Conservation (phyloP, 352 stramenopile genomes). For the Phytophthora podocarpi region DNA sequence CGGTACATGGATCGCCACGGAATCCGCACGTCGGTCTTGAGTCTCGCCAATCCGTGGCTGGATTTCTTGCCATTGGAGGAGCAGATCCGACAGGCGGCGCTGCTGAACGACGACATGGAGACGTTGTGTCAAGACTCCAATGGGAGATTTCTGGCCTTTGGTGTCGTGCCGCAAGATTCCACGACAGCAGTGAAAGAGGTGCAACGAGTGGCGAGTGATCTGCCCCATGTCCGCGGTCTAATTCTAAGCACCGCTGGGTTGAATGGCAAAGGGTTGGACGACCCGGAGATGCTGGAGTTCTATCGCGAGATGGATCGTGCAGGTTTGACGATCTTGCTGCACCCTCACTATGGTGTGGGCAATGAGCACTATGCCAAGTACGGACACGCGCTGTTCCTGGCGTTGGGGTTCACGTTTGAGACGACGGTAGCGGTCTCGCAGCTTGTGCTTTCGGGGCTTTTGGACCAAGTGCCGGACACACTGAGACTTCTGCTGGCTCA, state of each 20-base stretch:
- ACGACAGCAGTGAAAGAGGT: conserved; percentile 45
- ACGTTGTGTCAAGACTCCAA: conserved; percentile 44
- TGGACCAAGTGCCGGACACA: conserved; percentile 49
- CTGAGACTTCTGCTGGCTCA: conserved; percentile 63
- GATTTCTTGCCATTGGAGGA: conserved; percentile 62
- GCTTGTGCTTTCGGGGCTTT: conserved; percentile 57
- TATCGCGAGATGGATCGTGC: conserved; percentile 50
- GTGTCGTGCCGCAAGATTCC: conserved; percentile 48
- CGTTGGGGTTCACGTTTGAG: conserved; percentile 74
- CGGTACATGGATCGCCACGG: conserved; percentile 71
- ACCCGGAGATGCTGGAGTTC: conserved; percentile 58
- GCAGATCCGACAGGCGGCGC: conserved; percentile 44
- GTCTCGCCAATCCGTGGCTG: conserved; percentile 73
- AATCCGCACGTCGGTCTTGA: conserved; percentile 59
- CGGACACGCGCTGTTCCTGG: conserved; percentile 62
- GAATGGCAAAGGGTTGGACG: conserved; percentile 61
- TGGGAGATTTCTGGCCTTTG: conserved; percentile 58
- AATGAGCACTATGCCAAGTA: conserved; percentile 64
- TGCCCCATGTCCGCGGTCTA: conserved; percentile 49
- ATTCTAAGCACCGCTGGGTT: conserved; percentile 64
- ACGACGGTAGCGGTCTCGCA: conserved; percentile 64
- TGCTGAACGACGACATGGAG: conserved; percentile 67
- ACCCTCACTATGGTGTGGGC: conserved; percentile 72
- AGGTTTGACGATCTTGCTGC: conserved; percentile 60
- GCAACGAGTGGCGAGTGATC: conserved; percentile 33